Evolutionary conservation across 1,284 basidiomycete genomes (phyloP).

Genomic region (Cryptococcus sp.): DNA sequence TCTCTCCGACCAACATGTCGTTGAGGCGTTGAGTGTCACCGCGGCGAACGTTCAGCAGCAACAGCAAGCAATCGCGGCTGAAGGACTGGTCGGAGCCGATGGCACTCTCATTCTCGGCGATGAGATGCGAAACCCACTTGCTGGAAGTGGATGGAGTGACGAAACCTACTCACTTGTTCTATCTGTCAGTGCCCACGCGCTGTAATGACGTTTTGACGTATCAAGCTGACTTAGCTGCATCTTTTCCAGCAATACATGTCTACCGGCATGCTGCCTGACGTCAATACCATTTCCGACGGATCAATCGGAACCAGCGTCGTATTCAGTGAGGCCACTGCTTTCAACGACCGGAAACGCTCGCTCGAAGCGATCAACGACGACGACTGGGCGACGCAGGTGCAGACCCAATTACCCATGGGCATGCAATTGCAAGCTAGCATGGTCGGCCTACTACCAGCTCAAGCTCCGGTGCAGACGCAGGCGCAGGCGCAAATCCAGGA

Average conservation of each 20-base stretch:
- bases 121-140: conserved; percentile 43
- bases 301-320: conserved; percentile 41
- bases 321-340: conserved; percentile 33
- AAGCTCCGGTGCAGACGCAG: conserved; percentile 3
- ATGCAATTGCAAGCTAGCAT: conserved; percentile 4
- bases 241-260: conserved; percentile 30
- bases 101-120: conserved; percentile 14
- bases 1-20: conserved; percentile 64
- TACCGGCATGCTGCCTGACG: conserved; percentile 37
- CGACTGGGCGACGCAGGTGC: conserved; percentile 19
- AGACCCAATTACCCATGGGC: background rate
- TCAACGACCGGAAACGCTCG: conserved; percentile 37
- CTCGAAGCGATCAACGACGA: conserved; percentile 41
- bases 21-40: conserved; percentile 50
- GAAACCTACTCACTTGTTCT: conserved; percentile 48
- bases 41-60: conserved; percentile 27
- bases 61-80: conserved; percentile 9
- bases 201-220: too few relatives aligned
- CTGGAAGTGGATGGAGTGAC: conserved; percentile 49
- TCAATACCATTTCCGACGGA: conserved; percentile 5
- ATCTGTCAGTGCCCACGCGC: conserved; percentile 26
- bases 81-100: background rate
- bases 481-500: conserved; percentile 2
- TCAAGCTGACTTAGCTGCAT: background rate
- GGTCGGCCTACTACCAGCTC: background rate